Evolutionary conservation across 805 yeast species (phyloP).

Genomic region (Kluyveromyces dobzhanskii): DNA sequence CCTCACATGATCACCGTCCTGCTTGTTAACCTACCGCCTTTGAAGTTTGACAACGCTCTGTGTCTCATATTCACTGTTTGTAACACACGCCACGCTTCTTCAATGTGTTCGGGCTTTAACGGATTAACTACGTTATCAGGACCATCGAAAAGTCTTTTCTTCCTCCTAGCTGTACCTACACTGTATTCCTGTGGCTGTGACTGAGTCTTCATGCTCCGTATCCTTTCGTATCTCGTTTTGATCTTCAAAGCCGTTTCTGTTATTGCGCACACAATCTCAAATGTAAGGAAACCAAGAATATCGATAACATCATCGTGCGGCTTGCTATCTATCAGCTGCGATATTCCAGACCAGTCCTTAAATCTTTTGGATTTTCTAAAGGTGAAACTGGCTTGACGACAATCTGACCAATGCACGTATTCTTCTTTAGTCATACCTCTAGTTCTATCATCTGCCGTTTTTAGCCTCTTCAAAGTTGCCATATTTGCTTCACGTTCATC

Average conservation of each 20-base stretch:
- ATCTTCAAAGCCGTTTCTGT: conserved; percentile 87
- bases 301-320: conserved; percentile 97
- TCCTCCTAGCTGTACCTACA: conserved; percentile 35
- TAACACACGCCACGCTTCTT: conserved; percentile 80
- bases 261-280: conserved; percentile 90
- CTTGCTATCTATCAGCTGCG: conserved; percentile 75
- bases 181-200: conserved; percentile 29
- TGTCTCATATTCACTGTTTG: conserved; percentile 52
- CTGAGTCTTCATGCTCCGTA: conserved; percentile 33
- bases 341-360: conserved; percentile 91
- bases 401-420: conserved; percentile 98
- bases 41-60: conserved; percentile 59
- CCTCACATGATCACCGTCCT: conserved; percentile 30
- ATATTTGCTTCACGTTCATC: conserved; percentile 84
- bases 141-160: conserved; percentile 68
- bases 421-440: conserved; percentile 92
- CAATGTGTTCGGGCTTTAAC: conserved; percentile 67
- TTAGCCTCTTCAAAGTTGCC: conserved; percentile 81
- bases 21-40: conserved; percentile 37
- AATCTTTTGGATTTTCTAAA: conserved; percentile 90
- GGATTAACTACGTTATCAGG: conserved; percentile 82
- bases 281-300: conserved; percentile 88
- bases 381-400: conserved; percentile 95
- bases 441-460: conserved; percentile 91
- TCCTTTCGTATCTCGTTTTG: conserved; percentile 56